Percentiles rank a stretch among this genome's conserved stretches.
Conservation (phyloP, 306 rosid genomes). For the Citrullus mucosospermus region DNA sequence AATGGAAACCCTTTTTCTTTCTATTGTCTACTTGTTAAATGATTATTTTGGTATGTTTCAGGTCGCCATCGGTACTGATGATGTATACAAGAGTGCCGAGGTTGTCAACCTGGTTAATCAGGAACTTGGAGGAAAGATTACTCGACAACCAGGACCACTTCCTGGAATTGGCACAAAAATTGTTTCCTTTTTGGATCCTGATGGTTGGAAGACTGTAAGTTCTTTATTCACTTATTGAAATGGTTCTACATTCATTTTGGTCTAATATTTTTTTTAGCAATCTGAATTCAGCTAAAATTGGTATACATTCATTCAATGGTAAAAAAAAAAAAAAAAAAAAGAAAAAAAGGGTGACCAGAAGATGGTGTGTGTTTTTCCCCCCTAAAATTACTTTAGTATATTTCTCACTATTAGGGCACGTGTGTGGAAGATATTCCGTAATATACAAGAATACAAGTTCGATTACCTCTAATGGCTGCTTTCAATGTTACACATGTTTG, state of each 20-base stretch:
- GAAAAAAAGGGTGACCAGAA: neutral
- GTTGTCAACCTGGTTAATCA: constrained; percentile 48
- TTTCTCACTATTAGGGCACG: too few relatives aligned
- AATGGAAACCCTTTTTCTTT: neutral
- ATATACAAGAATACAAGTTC: neutral
- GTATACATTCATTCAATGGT: neutral
- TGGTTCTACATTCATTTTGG: neutral
- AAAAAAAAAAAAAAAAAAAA: neutral
- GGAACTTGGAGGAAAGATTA: constrained; percentile 94
- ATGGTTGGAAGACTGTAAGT: constrained; percentile 99
- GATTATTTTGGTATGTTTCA: constrained; percentile 14
- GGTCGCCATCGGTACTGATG: constrained; percentile 90
- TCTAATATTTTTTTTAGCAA: neutral
- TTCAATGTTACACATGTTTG: neutral
- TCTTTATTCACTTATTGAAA: neutral
- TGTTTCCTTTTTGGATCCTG: constrained; percentile 77
- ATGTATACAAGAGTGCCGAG: constrained; percentile 91
- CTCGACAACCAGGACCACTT: constrained; percentile 78
- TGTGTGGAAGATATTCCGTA: neutral
- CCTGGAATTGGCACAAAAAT: constrained; percentile 88
- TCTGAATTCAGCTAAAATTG: neutral
- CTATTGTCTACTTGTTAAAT: neutral
- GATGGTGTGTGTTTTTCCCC: neutral
- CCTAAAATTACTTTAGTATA: neutral
- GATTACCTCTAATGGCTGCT: neutral